Conservation (phyloP, 805 yeast species). For the Middelhovenomyces tepae region DNA sequence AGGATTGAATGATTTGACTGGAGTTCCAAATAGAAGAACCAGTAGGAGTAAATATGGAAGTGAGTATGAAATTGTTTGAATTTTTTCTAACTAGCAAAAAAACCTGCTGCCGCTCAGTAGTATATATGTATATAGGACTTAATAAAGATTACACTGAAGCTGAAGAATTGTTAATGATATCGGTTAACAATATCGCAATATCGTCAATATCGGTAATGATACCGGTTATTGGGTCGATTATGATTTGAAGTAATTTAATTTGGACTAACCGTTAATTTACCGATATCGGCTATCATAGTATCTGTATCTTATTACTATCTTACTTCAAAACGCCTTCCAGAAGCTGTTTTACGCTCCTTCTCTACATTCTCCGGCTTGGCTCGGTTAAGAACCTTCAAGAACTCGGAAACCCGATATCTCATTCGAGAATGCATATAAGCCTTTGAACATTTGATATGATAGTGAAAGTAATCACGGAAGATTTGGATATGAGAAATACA, state of each 20-base stretch:
- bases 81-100: not conserved
- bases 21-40: slow-evolving; percentile 86
- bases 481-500: slow-evolving; percentile 86
- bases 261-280: too few relatives aligned
- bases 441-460: slow-evolving; percentile 96
- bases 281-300: too few relatives aligned
- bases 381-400: slow-evolving; percentile 88
- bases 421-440: slow-evolving; percentile 97
- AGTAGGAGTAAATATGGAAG: slow-evolving; percentile 85
- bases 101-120: too few relatives aligned
- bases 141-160: too few relatives aligned
- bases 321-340: slow-evolving; percentile 61
- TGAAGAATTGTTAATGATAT: too few relatives aligned
- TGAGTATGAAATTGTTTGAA: not conserved
- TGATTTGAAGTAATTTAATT: too few relatives aligned
- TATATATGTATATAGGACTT: too few relatives aligned
- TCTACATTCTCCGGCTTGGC: slow-evolving; percentile 91
- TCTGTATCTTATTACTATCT: too few relatives aligned
- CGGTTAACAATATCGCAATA: too few relatives aligned
- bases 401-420: slow-evolving; percentile 92
- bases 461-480: slow-evolving; percentile 95
- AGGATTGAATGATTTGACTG: slow-evolving; percentile 88
- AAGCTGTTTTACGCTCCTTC: slow-evolving; percentile 65
- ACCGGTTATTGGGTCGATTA: too few relatives aligned
- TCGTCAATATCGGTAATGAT: not conserved